Base-by-base conservation (phyloP, 345 rosid species). In the Reutealis trisperma region DNA sequence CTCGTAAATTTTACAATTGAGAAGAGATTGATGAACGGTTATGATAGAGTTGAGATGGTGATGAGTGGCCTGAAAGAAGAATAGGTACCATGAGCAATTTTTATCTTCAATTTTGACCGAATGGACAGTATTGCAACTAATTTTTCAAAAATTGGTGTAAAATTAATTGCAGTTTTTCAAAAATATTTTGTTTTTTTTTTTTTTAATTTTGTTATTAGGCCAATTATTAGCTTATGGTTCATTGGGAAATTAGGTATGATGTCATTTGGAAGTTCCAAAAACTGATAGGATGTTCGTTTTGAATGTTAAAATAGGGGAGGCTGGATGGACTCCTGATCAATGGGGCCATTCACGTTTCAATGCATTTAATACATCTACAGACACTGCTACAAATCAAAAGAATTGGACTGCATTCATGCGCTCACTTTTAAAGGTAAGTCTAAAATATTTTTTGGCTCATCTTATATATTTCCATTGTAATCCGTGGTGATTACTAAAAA, bases 251-350 rank as follows among this genome's bases (percentile, higher is more conserved):
- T 25, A 34, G 47, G 30, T 65, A 55, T 14, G 34, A 13, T 59
- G 34, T 59, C 22, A 49, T 49, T 18, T 44, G 68, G 80, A 80
- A 70, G 34, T 69, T 81, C 55, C 18, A 58, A 57, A 49, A 49
- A 12, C 67, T 74, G 25, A 75, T 78, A 2, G 10, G 63, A 21
- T 65, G 30, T 57, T 67, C 44, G 49, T 49, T 59, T 60, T 80
- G 22, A 41, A 72, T 79, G 77, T 77, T 71, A 54, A 84, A 76
- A 78, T 81, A 95, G 99, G 90, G 83, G 93, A 92, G 78, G 98
- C 99, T 0, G 99, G 99, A 51, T 96, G 98, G 99, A 89, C 98
- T 66, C 90, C 96, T 78, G 99, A 94, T 87, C 99, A 92, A 75
- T 94, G 91, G 90, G 98, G 98, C 24, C 94, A 90, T 84, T 85